phyloP scores from a whole-genome alignment of 331 rosid genomes.

The Telfairia occidentalis region DNA sequence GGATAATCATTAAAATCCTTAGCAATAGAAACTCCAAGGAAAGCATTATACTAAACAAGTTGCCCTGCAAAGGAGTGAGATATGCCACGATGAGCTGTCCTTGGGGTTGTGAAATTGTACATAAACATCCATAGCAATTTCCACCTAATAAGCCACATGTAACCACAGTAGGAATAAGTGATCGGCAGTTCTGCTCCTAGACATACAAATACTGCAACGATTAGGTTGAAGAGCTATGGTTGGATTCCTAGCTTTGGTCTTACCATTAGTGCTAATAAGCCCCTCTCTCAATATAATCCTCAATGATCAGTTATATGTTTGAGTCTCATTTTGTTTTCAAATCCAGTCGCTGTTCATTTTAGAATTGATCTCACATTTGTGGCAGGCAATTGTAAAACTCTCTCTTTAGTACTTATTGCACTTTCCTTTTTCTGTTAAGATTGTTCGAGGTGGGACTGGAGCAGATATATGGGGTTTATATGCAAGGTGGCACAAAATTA shows the following conservation, averaged over 20 bases:
- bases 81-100: too few relatives aligned
- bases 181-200: too few relatives aligned
- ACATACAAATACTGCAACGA: too few relatives aligned
- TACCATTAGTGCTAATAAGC: not conserved
- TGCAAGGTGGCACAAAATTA: slow-evolving; percentile 85
- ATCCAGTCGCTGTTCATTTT: not conserved
- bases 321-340: not conserved
- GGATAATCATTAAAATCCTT: not conserved
- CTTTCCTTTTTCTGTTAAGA: slow-evolving; percentile 34
- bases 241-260: too few relatives aligned
- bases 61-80: too few relatives aligned
- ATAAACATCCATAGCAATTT: too few relatives aligned
- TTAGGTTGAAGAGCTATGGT: not conserved
- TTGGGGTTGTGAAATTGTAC: too few relatives aligned
- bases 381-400: not conserved
- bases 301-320: not conserved
- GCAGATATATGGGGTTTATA: slow-evolving; percentile 80
- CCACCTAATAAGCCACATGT: too few relatives aligned
- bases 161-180: too few relatives aligned
- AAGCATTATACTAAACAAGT: too few relatives aligned
- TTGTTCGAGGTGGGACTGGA: slow-evolving; percentile 56
- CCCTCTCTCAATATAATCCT: not conserved
- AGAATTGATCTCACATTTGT: not conserved
- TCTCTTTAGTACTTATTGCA: not conserved
- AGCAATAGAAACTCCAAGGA: too few relatives aligned